A percentile compares a stretch with the other conserved stretches of the same genome.
These are phyloP conservation scores for Leccinellum luteum DNA, from an alignment of 768 basidiomycete genomes.

Conservation along the genomic window DNA sequence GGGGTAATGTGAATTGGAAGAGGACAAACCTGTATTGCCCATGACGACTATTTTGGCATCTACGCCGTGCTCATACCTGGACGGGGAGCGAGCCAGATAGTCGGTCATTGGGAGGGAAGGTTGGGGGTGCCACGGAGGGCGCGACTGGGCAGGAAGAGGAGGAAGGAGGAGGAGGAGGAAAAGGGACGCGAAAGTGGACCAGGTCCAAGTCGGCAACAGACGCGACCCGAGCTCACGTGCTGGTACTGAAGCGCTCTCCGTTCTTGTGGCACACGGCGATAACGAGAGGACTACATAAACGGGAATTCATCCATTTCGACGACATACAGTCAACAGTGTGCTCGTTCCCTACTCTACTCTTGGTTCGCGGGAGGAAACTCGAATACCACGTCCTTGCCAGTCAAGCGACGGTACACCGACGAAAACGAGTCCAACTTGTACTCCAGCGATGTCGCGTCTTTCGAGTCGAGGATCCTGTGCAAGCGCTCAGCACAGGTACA, in stretches of 20 bases:
- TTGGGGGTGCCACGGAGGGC: conserved; percentile 47
- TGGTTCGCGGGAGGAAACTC: conserved; percentile 82
- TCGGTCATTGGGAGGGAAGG: conserved; percentile 48
- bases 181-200: conserved; percentile 25
- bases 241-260: conserved; percentile 12
- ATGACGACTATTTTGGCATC: conserved; percentile 96
- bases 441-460: conserved; percentile 96
- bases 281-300: conserved; percentile 26
- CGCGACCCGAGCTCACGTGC: conserved; percentile 36
- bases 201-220: conserved; percentile 30
- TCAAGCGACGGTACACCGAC: conserved; percentile 91
- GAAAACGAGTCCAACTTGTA: conserved; percentile 99
- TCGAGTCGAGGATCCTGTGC: conserved; percentile 89
- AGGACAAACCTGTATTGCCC: conserved; percentile 65
- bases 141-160: conserved; percentile 33
- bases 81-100: conserved; percentile 52
- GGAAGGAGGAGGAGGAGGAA: conserved; percentile 33
- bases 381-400: conserved; percentile 95
- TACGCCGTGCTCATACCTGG: conserved; percentile 78
- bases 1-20: conserved; percentile 11
- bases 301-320: conserved; percentile 36
- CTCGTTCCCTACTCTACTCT: conserved; percentile 50
- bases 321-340: conserved; percentile 28
- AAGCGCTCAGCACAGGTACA: conserved; percentile 17
- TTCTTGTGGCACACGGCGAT: conserved; percentile 19